Base-by-base conservation (phyloP, 2,329 filamentous ascomycete genomes). In the Aspergillus pseudoterreus region DNA sequence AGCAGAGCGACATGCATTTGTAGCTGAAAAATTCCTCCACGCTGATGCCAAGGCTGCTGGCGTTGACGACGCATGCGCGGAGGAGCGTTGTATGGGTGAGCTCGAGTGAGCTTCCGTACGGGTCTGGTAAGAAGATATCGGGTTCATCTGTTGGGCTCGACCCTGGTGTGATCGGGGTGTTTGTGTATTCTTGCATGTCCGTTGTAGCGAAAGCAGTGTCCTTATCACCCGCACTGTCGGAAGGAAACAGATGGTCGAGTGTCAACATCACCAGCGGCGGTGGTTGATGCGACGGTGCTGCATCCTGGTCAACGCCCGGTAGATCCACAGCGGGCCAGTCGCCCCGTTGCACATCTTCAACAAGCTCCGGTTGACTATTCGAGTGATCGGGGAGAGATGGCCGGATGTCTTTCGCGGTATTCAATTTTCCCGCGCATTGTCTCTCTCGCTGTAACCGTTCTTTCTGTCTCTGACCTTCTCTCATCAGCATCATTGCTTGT, bases 1-100 rank as follows among this genome's bases (percentile, higher is more conserved):
- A 73, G 47, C 63, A 57, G 32, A 59, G 60, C 10, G 53, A 55
- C 11, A 45, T 39, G 38, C 51, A 53, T 33, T 47, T 50, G 27
- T 49, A 43, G 24, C 36, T 32, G 36, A 47, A 45, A 52, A 57
- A 46, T 10, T 56, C 36, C 17, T 54, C 42, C 33, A 52, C 30
- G 43, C 24, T 36, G 33, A 49, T 51, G 3, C 45, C 53, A 17
- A 57, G 36, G 17, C 42, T 21, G 12, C 43, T 36, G 44, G 59
- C 43, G 49, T 57, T 57, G 52, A 36, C 35, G 4, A 52, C 19
- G 15, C 46, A 52, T 9, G 52, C 54, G 9, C 45, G 39, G 6
- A 54, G 10, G 21, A 44, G 10, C 17, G 22, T 24, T 6, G 32
- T 48, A 4, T 49, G 41, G 11, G 50, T 10, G 2, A 32, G 8